Evolutionary conservation across 2,329 filamentous ascomycete genomes (phyloP), one percentile per base, ranked within the genome.

Genomic region (Elsinoe fawcettii): DNA sequence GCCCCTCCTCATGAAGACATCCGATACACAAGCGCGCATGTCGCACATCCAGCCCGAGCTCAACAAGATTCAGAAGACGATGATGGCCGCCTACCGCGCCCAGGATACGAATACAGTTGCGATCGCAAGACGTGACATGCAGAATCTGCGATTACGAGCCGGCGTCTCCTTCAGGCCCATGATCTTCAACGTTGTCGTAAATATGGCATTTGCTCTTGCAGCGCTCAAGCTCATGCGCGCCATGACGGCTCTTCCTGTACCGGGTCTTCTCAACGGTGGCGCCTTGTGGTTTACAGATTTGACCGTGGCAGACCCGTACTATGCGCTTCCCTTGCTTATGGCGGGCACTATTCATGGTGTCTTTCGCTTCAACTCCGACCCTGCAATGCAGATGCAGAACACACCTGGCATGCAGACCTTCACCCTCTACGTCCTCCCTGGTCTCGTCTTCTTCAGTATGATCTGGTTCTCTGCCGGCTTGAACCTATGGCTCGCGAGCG

Each of bases 261-360:
- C 92, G 0, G 85, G 83, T 1, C 71, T 97, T 62, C 81, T 88
- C 64, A 75, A 73, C 1, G 88, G 87, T 30, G 85, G 88, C 2
- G 73, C 84, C 34, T 73, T 84, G 39, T 99, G 93, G 93, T 81
- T 97, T 63, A 73, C 75, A 1, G 87, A 97, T 69, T 72, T 99
- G 61, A 85, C 89, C 0, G 67, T 83, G 20, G 70, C 81, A 1
- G 93, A 99, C 70, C 92, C 93, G 0, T 85, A 79, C 65, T 92
- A 82, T 64, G 70, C 93, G 39, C 74, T 97, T 30, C 93, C 93
- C 11, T 39, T 64, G 9, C 18, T 67, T 46, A 70, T 71, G 67
- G 69, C 65, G 2, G 65, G 49, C 12, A 58, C 63, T 3, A 60
- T 71, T n/a, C 69, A 71, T 58, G 7, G 64, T 6, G 46, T 66